Base-by-base conservation (phyloP, 2,329 filamentous ascomycete genomes). In the Verticillium alfalfae region DNA sequence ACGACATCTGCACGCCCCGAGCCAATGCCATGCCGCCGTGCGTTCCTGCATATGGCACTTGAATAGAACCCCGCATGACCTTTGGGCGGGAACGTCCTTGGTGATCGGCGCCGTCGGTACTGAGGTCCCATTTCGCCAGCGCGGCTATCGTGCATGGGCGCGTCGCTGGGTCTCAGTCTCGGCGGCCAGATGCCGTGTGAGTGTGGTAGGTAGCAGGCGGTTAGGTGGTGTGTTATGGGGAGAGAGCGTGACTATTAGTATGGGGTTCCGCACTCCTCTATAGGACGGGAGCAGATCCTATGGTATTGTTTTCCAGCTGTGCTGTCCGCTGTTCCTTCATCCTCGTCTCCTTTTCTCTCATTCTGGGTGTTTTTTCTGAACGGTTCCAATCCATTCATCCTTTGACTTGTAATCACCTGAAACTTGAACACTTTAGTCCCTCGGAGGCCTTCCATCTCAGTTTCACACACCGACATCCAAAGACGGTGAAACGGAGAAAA, bases 141-240 rank as follows among this genome's bases (percentile, higher is more conserved):
- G 70, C 69, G 70, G 65, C 64, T 70, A 68, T 65, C 59, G 61
- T 66, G 66, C 66, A 67, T 69, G 62, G 64, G 66, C 68, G 69
- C 67, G 66, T 68, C 36, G 57, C 38, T 31, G 18, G 57, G 39
- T 22, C 18, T 16, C 34, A 39, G 5, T 5, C 15, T 45, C 12
- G 56, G n/a, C n/a, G 56, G 37, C 18, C 45, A 18, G 45, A 52
- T 31, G 45, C 9, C 18, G 2, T 37, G 36, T 10, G 18, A 12
- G 26, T 31, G 26, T 31, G 26, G 26, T 31, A 31, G 45, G 18
- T 22, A 52, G 45, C 45, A 22, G 18, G 45, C 45, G 45, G 45
- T 26, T 22, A 52, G 18, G 45, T 52, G 1, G 18, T 12, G 45
- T 10, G n/a, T 52, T 3, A 2, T 10, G 18, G 26, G 26, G 26